Evolutionary conservation across 306 rosid genomes (phyloP).

Genomic region (Clitoria ternatea): DNA sequence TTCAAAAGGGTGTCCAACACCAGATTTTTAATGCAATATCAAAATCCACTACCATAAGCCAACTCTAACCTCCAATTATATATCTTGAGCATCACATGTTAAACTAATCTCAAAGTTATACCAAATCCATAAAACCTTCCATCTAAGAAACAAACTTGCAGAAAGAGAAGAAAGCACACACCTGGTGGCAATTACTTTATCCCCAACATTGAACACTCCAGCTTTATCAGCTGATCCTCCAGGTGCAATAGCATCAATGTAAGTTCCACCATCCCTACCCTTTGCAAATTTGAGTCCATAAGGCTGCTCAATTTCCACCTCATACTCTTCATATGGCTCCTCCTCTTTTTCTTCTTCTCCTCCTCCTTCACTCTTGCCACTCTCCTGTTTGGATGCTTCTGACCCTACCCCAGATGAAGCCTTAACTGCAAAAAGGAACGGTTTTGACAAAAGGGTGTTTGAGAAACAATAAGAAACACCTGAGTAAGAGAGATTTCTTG

Average conservation of each 20-base stretch:
- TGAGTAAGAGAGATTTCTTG: conserved; percentile 31
- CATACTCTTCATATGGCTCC: conserved; percentile 69
- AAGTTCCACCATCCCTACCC: conserved; percentile 92
- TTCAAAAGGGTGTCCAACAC: conserved; percentile 1
- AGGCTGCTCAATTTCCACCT: conserved; percentile 81
- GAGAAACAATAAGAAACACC: conserved; percentile 31
- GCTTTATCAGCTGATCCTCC: conserved; percentile 83
- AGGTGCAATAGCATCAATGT: conserved; percentile 90
- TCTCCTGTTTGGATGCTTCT: conserved; percentile 35
- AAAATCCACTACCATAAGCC: conserved; percentile 13
- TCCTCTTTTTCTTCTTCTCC: too few species aligned
- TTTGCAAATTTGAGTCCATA: conserved; percentile 77
- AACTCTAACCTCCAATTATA: conserved; percentile 1
- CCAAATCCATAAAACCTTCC: neutral
- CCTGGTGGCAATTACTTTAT: conserved; percentile 95
- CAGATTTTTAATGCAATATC: neutral
- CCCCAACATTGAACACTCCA: conserved; percentile 77
- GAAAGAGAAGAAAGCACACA: conserved; percentile 12
- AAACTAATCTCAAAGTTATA: neutral
- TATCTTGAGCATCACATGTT: conserved; percentile 1
- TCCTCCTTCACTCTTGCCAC: conserved; percentile 29
- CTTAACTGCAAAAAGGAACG: conserved; percentile 37
- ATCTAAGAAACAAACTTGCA: conserved; percentile 4
- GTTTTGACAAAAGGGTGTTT: conserved; percentile 31
- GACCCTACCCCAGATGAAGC: conserved; percentile 68